Evolutionary conservation across 768 basidiomycete species (phyloP), one percentile per base, ranked within the genome.

Genomic region (Suillus subluteus): DNA sequence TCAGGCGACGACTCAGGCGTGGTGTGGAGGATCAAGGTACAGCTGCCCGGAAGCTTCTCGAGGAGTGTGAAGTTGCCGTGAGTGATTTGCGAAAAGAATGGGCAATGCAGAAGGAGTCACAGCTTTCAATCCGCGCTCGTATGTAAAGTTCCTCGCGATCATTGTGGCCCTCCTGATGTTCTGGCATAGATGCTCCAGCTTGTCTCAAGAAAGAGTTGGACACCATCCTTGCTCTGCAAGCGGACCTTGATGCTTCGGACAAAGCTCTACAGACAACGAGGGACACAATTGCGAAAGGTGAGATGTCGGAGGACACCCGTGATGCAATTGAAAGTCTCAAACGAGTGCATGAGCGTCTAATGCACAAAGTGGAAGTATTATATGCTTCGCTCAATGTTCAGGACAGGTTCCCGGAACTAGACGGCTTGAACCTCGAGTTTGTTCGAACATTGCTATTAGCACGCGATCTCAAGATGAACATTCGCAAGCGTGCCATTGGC

Each of bases 321-420:
- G 21, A 58, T 1, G 62, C 69, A 35, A 68, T 81, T 0, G 40
- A 61, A 3, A 61, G 64, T 15, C 71, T 80, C 4, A 65, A 72
- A 23, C 38, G 52, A 1, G 69, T 67, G 7, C 75, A 54, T 54
- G 15, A 54, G 26, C 18, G 16, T 3, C 67, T 78, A 6, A 68
- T 69, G 15, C 62, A 70, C 1, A 55, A 75, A 59, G 74, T 78
- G 0, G 78, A 82, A 32, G 68, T 64, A 0, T 68, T 82, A 0
- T 82, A 79, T 67, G 55, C 71, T 0, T 76, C 77, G 0, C 68
- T 82, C 15, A 79, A 82, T 56, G 63, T 82, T 5, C 71, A 71
- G 2, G 68, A 74, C 3, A 35, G 32, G 4, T 80, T 76, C 48
- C 80, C 78, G 0, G 79, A 77, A n/a, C 76, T 82, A 6, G 26